phyloP scores from a whole-genome alignment of 345 rosid genomes.

The Passiflora organensis region DNA sequence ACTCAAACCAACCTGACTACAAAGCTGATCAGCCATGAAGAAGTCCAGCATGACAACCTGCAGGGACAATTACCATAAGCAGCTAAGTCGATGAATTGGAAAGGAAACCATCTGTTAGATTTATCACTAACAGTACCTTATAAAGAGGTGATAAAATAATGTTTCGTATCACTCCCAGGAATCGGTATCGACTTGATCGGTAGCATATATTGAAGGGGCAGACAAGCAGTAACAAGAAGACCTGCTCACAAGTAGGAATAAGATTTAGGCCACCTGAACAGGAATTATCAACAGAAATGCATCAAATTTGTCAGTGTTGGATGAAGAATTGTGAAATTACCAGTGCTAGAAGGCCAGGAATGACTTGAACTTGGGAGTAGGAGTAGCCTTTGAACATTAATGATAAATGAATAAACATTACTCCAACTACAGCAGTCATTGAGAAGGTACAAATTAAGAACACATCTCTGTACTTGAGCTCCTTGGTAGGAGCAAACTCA shows the following conservation, averaged over 20 bases:
- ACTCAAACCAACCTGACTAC: too few relatives aligned
- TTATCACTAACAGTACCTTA: slow-evolving; percentile 39
- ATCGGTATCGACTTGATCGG: slow-evolving; percentile 63
- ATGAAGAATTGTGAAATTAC: slow-evolving; percentile 31
- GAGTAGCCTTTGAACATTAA: slow-evolving; percentile 71
- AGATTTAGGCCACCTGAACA: not conserved
- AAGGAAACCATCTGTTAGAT: not conserved
- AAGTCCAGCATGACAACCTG: slow-evolving; percentile 97
- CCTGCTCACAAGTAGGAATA: slow-evolving; percentile 31
- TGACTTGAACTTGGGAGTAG: slow-evolving; percentile 69
- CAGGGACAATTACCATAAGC: slow-evolving; percentile 4
- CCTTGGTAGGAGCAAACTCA: slow-evolving; percentile 72
- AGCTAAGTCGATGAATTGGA: not conserved
- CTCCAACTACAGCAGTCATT: slow-evolving; percentile 71
- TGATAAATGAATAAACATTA: slow-evolving; percentile 75
- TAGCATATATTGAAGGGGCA: slow-evolving; percentile 82
- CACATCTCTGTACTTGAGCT: slow-evolving; percentile 83
- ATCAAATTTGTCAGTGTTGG: not conserved
- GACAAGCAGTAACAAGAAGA: slow-evolving; percentile 48
- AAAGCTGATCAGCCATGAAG: slow-evolving; percentile 99
- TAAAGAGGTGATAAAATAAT: slow-evolving; percentile 81
- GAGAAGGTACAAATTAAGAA: slow-evolving; percentile 77
- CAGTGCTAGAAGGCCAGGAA: slow-evolving; percentile 74
- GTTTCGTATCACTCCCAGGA: slow-evolving; percentile 70
- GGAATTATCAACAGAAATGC: not conserved